Evolutionary conservation across 257 asterid species (phyloP).

Genomic region (Jasminum sambac): DNA sequence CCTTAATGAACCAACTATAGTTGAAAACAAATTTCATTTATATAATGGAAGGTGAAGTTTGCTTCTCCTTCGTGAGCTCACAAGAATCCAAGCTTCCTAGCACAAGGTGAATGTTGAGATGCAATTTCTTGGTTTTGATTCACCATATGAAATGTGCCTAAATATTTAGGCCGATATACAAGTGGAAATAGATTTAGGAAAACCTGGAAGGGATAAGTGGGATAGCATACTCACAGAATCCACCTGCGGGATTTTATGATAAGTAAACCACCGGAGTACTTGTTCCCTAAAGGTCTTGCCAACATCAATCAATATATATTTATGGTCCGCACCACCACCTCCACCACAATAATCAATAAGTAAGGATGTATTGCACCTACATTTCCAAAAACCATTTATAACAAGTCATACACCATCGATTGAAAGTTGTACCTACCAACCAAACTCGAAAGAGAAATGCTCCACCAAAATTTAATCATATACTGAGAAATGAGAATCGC

Average conservation of each 20-base stretch:
- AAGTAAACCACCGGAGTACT: conserved; percentile 95
- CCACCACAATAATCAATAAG: conserved; percentile 69
- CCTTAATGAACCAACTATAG: background rate
- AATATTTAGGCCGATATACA: background rate
- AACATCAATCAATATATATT: conserved; percentile 83
- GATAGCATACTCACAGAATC: conserved; percentile 75
- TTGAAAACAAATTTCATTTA: background rate
- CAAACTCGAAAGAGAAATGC: background rate
- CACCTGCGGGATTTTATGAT: conserved; percentile 69
- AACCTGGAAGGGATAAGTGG: conserved; percentile 7
- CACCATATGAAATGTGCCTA: background rate
- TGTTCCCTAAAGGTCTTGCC: conserved; percentile 98
- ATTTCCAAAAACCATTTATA: conserved; percentile 27
- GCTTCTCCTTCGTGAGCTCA: background rate
- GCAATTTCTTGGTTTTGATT: conserved; percentile 1
- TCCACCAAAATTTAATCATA: conserved; percentile 2
- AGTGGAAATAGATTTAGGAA: background rate
- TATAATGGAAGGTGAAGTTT: background rate
- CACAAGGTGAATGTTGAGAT: background rate
- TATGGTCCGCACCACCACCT: conserved; percentile 55
- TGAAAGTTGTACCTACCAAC: background rate
- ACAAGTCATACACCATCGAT: background rate
- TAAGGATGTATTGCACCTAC: conserved; percentile 96
- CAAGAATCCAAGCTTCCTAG: background rate
- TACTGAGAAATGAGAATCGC: background rate